Conservation (phyloP, 176 grass and related monocot species). For the Paspalum notatum region DNA sequence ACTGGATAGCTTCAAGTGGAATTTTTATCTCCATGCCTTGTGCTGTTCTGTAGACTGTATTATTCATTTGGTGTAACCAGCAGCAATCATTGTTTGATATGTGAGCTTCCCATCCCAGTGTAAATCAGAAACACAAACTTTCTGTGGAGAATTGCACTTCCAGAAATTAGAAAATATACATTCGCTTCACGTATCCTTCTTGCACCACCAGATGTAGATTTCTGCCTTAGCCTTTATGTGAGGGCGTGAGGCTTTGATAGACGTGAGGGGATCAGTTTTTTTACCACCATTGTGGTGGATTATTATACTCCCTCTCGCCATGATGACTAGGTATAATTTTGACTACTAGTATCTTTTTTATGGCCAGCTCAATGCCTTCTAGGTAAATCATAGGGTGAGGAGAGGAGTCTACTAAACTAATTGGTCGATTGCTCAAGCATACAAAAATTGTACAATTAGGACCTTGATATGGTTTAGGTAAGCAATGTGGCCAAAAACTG, state of each 20-base stretch:
- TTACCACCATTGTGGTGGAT: not conserved
- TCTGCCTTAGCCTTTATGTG: not conserved
- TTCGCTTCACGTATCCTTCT: constrained; percentile 5
- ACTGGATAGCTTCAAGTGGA: constrained; percentile 33
- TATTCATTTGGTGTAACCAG: constrained; percentile 33
- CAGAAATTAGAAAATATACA: constrained; percentile 14
- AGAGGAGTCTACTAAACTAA: too few relatives aligned
- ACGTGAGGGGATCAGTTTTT: not conserved
- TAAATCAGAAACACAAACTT: constrained; percentile 37
- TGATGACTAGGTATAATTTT: too few relatives aligned
- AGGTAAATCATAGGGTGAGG: too few relatives aligned
- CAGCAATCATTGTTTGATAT: constrained; percentile 24
- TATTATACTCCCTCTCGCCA: not conserved
- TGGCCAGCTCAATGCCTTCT: too few relatives aligned
- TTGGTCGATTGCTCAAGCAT: too few relatives aligned
- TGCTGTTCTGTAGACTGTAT: constrained; percentile 40
- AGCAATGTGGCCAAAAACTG: too few relatives aligned
- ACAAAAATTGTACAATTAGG: too few relatives aligned
- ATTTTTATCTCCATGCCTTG: constrained; percentile 41
- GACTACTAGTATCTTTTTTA: too few relatives aligned
- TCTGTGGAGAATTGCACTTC: constrained; percentile 12
- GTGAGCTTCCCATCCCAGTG: constrained; percentile 22
- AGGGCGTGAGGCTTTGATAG: not conserved
- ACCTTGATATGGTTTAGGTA: too few relatives aligned
- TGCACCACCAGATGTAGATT: not conserved